Base-by-base conservation (phyloP, 192 early-diverging fungal genomes). In the Umbelopsis vinacea region DNA sequence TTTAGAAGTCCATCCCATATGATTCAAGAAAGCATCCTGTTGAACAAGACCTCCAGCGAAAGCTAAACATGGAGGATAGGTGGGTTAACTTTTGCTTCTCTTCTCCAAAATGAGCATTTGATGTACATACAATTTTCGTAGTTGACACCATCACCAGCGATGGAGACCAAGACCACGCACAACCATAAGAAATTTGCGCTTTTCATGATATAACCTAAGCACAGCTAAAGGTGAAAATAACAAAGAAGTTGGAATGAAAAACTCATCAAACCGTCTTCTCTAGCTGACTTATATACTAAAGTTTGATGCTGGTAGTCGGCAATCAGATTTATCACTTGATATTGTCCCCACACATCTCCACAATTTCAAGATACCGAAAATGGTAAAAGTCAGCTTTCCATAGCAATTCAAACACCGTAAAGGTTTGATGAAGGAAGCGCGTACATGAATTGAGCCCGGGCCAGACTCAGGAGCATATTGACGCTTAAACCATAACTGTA, bases 71-170 rank as follows among this genome's bases (percentile, higher is more conserved):
- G 11, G 37, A 8, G 38, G 5, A 19, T 24, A 22, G 8, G 15
- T 63, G 3, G 7, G 57, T n/a, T 4, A 37, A 37, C 14, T 2
- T 19, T 1, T 38, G 33, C 9, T 37, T 17, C 0, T 4, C 12
- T 0, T 24, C 40, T 23, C 3, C 45, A 19, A 0, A 5, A 37
- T 23, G 6, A 24, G 22, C 10, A 24, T 4, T 2, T 23, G 1
- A 2, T 9, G 6, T 33, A 2, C 22, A n/a, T 48, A 68, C 67
- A 40, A 47, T 68, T 68, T 68, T 68, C 67, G n/a, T 68, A 68
- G 45, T 68, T 68, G 22, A 68, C 67, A 68, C 67, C 67, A 47
- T 68, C 67, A 68, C 67, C 67, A 17, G 67, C 67, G 46, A 68
- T 68, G 21, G 67, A 68, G 2, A 68, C 67, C 23, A 68, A 45